Evolutionary conservation across 2,329 filamentous ascomycete genomes (phyloP), one percentile per base, ranked within the genome.

Genomic region (Sclerotinia borealis): DNA sequence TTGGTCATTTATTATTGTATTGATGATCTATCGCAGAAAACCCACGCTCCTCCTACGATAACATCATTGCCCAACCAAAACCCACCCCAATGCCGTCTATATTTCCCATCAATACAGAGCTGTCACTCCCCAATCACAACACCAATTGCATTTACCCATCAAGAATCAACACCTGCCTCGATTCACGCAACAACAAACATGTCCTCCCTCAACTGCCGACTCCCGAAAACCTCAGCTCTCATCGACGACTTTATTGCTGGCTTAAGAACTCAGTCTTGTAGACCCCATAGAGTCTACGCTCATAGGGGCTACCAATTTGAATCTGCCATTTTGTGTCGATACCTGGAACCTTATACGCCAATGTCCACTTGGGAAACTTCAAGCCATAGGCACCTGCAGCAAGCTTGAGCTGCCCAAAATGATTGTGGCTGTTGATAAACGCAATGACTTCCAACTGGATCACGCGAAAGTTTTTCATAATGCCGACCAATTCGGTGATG

Each of bases 401-500:
- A 47, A 37, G 22, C 3, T 10, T 25, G 17, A 59, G 22, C 13
- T 59, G 22, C 54, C 34, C 8, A 1, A 34, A 56, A 25, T 3
- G 10, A 6, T 25, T 0, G 39, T 45, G 8, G 2, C 29, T 31
- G 8, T 56, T 15, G 4, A 34, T 37, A 19, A 2, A 1, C 1
- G 27, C 27, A 7, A 56, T 25, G 2, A 56, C 27, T 22, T 45
- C 27, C 2, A 34, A 7, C 10, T 43, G n/a, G 3, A 1, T 7
- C 4, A 56, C 9, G 6, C 19, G 1, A 19, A 56, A 56, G n/a
- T 1, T 7, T 11, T 56, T 56, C 19, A 56, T 10, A 0, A 17
- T 10, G 0, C 1, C 2, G 1, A 56, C 34, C 6, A 56, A 27
- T 7, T 10, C 25, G 5, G 19, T 5, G 4, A 56, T 13, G 0